A percentile compares a stretch with the other conserved stretches of the same genome.
Evolutionary conservation across 73 alveolate genomes (phyloP).

Genomic region (Tetrahymena malaccensis): DNA sequence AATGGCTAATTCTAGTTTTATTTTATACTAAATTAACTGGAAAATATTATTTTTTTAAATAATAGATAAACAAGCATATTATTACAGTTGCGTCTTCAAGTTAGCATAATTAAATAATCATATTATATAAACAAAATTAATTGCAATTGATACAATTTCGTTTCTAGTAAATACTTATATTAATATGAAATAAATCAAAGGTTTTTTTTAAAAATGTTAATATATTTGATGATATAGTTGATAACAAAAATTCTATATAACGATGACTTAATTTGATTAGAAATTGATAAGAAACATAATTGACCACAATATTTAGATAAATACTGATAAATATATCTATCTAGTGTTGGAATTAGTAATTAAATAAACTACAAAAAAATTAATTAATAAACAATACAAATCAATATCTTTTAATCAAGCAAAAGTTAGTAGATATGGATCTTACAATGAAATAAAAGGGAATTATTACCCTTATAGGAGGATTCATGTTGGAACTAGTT

Average conservation of each 20-base stretch:
- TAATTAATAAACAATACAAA: not conserved
- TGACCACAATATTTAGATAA: not conserved
- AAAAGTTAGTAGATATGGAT: not conserved
- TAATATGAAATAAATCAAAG: not conserved
- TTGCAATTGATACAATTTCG: too few relatives aligned
- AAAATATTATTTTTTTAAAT: too few relatives aligned
- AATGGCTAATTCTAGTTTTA: too few relatives aligned
- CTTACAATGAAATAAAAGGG: not conserved
- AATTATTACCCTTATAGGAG: not conserved
- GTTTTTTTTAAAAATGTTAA: too few relatives aligned
- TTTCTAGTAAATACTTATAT: too few relatives aligned
- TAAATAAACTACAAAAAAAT: not conserved
- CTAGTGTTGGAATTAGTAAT: too few relatives aligned
- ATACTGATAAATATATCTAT: not conserved
- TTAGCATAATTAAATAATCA: too few relatives aligned
- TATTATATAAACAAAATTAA: too few relatives aligned
- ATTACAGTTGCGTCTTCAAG: too few relatives aligned
- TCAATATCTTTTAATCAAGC: not conserved
- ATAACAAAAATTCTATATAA: not conserved
- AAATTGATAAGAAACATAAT: not conserved
- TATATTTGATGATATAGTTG: not conserved
- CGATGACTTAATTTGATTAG: not conserved
- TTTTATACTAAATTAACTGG: too few relatives aligned
- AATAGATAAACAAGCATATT: too few relatives aligned
- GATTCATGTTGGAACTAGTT: not conserved